Conservation (phyloP, 345 rosid species). For the Salix koriyanagi region DNA sequence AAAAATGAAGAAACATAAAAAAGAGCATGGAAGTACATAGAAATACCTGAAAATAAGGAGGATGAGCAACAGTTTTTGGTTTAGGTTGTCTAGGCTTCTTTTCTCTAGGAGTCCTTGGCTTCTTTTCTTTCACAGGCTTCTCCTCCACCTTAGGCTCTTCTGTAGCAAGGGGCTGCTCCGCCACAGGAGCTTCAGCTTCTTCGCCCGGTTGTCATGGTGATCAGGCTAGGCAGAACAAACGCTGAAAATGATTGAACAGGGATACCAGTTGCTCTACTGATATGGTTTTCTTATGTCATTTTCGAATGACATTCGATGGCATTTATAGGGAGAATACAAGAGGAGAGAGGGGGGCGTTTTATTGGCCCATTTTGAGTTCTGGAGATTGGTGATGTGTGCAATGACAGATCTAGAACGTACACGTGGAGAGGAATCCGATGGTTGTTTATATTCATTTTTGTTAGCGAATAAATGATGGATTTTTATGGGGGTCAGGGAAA, state of each 20-base stretch:
- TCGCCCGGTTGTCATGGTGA: conserved; percentile 24
- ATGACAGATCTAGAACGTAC: conserved; percentile 33
- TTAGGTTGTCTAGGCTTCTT: conserved; percentile 43
- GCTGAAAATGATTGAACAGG: too few species aligned
- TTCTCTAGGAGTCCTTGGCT: conserved; percentile 28
- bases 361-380: conserved; percentile 20
- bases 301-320: too few species aligned
- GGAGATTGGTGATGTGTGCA: conserved; percentile 41
- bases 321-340: conserved; percentile 33
- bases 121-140: conserved; percentile 38
- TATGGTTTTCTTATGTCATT: neutral
- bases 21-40: neutral
- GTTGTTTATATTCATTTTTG: neutral
- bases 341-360: neutral
- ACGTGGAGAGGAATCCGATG: conserved; percentile 39
- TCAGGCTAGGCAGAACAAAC: too few species aligned
- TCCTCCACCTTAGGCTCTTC: conserved; percentile 34
- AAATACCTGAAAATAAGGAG: conserved; percentile 71
- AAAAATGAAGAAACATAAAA: neutral
- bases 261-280: neutral
- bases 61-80: conserved; percentile 55
- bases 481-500: neutral
- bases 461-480: neutral
- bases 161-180: conserved; percentile 12
- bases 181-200: conserved; percentile 19